Percentiles rank a stretch among this genome's conserved stretches.
phyloP scores from a whole-genome alignment of 2,329 filamentous ascomycete genomes.

The Fusarium pseudoanthophilum region DNA sequence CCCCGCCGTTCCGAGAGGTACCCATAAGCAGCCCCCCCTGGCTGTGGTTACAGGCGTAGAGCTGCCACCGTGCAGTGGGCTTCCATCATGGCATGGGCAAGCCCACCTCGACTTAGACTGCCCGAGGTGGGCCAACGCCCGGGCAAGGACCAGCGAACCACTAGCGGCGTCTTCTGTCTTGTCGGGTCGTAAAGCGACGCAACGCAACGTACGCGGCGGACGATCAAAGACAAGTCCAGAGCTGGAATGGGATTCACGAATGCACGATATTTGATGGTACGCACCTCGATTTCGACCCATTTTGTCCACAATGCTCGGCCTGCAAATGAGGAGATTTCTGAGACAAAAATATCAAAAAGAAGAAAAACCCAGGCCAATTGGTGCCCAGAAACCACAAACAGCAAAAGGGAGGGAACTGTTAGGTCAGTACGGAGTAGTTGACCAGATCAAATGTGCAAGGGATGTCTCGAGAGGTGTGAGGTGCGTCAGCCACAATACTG shows the following conservation, averaged over 20 bases:
- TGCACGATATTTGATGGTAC: slow-evolving; percentile 46
- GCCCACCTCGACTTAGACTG: slow-evolving; percentile 7
- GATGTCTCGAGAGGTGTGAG: slow-evolving; percentile 29
- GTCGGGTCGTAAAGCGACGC: slow-evolving; percentile 16
- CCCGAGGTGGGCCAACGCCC: background rate
- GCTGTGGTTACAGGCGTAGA: slow-evolving; percentile 27
- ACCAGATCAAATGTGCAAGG: slow-evolving; percentile 29
- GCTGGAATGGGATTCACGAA: slow-evolving; percentile 40
- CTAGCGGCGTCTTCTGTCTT: slow-evolving; percentile 22
- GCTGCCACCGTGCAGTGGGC: slow-evolving; percentile 5
- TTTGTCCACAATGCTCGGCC: slow-evolving; percentile 43
- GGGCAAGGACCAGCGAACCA: slow-evolving; percentile 17
- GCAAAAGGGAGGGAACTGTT: slow-evolving; percentile 10
- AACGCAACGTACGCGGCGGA: slow-evolving; percentile 3
- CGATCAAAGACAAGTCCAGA: slow-evolving; percentile 18
- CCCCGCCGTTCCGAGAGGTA: slow-evolving; percentile 25
- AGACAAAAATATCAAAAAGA: slow-evolving; percentile 35
- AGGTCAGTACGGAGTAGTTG: background rate
- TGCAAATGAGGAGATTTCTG: slow-evolving; percentile 34
- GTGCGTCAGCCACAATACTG: slow-evolving; percentile 40
- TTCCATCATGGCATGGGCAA: slow-evolving; percentile 11
- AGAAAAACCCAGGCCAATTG: background rate
- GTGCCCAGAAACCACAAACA: slow-evolving; percentile 8
- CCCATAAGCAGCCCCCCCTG: slow-evolving; percentile 30
- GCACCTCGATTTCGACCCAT: slow-evolving; percentile 67